Percentiles rank a stretch among this genome's conserved stretches.
phyloP scores from a whole-genome alignment of 192 early-diverging fungal species.

The Umbelopsis ramanniana region DNA sequence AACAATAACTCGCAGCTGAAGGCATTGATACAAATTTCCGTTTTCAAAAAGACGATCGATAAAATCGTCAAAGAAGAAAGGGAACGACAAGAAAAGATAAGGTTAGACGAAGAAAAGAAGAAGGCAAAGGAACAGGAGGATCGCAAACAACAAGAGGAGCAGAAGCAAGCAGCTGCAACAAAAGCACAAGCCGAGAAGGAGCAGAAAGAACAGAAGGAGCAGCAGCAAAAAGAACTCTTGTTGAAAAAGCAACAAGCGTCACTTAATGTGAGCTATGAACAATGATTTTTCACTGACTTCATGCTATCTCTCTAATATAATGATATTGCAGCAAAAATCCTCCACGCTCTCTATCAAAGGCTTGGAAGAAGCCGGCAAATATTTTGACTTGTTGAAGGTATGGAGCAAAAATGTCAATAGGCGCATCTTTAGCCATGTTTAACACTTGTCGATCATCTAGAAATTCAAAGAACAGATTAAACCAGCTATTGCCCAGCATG shows the following conservation, averaged over 20 bases:
- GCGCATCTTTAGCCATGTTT: not conserved
- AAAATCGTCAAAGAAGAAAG: constrained; percentile 2
- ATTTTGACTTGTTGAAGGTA: constrained; percentile 31
- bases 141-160: constrained; percentile 22
- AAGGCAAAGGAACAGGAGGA: constrained; percentile 30
- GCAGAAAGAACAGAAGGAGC: constrained; percentile 25
- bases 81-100: constrained; percentile 8
- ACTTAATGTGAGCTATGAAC: constrained; percentile 7
- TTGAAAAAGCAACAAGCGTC: constrained; percentile 27
- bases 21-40: not conserved
- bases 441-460: constrained; percentile 19
- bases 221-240: constrained; percentile 17
- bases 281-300: not conserved
- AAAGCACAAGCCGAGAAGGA: constrained; percentile 20
- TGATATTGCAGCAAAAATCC: constrained; percentile 9
- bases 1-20: not conserved
- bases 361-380: constrained; percentile 38
- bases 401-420: not conserved
- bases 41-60: not conserved
- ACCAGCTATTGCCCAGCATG: constrained; percentile 40
- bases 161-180: constrained; percentile 29
- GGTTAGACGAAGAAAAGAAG: constrained; percentile 20
- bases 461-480: constrained; percentile 44
- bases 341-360: constrained; percentile 25
- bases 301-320: not conserved